A percentile compares a stretch with the other conserved stretches of the same genome.
Evolutionary conservation across 2,329 filamentous ascomycete genomes (phyloP).

Genomic region (Cercospora citrullina): DNA sequence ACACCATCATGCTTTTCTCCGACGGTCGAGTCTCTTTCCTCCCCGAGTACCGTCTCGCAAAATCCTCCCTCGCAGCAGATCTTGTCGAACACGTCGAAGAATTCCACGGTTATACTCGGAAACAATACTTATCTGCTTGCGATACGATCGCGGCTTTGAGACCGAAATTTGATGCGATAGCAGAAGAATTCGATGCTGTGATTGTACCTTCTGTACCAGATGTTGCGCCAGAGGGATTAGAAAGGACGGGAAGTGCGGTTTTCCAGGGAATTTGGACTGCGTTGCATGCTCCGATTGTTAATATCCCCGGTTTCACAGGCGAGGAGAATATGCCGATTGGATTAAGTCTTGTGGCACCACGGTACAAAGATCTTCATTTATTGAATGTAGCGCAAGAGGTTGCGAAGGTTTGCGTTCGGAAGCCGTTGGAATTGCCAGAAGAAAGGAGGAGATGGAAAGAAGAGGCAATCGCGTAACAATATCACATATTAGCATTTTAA

Average conservation of each 20-base stretch:
- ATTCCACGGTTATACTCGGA: conserved; percentile 44
- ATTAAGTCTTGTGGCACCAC: conserved; percentile 52
- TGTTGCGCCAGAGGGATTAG: conserved; percentile 58
- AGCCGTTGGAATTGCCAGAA: conserved; percentile 7
- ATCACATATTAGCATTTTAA: not conserved
- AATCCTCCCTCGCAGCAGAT: conserved; percentile 49
- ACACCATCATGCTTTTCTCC: conserved; percentile 51
- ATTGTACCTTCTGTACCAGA: conserved; percentile 60
- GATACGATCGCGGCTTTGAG: conserved; percentile 57
- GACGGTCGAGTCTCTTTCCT: conserved; percentile 59
- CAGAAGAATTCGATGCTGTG: conserved; percentile 55
- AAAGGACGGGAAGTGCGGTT: conserved; percentile 57
- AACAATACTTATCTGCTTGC: conserved; percentile 55
- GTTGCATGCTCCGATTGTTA: conserved; percentile 63
- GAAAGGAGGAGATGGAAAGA: not conserved
- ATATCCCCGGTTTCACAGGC: conserved; percentile 63
- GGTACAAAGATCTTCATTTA: conserved; percentile 49
- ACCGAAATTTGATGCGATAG: conserved; percentile 57
- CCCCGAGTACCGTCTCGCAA: conserved; percentile 53
- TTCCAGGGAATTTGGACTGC: conserved; percentile 37
- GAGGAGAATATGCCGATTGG: conserved; percentile 61
- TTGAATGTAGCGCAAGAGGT: conserved; percentile 46
- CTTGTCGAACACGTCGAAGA: conserved; percentile 57
- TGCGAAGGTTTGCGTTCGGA: conserved; percentile 39
- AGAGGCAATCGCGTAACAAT: not conserved